These are phyloP conservation scores for Setaria italica DNA, from an alignment of 202 grass and related monocot species.

Conservation along the genomic window DNA sequence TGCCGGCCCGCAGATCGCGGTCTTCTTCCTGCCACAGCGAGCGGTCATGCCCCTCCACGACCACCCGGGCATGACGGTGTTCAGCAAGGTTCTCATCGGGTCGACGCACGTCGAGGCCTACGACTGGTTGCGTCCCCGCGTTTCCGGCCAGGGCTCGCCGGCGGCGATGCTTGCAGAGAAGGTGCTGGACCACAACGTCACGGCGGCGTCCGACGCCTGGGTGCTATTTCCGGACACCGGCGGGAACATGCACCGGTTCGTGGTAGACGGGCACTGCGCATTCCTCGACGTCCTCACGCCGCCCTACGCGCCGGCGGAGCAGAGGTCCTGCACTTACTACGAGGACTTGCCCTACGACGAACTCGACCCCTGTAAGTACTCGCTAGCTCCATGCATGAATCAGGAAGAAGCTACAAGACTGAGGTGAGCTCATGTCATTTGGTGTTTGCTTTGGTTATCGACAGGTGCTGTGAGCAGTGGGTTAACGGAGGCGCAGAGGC, in stretches of 20 bases:
- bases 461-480: neutral
- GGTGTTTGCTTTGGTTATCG: neutral
- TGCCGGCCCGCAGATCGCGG: constrained; percentile 45
- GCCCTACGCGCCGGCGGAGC: constrained; percentile 40
- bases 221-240: constrained; percentile 62
- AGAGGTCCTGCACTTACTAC: constrained; percentile 54
- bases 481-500: neutral
- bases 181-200: neutral
- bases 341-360: constrained; percentile 49
- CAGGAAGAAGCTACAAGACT: neutral
- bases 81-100: constrained; percentile 69
- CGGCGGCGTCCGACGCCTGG: constrained; percentile 20
- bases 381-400: neutral
- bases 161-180: constrained; percentile 37
- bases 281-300: constrained; percentile 64
- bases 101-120: constrained; percentile 68
- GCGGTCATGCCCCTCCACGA: constrained; percentile 69
- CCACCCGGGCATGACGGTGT: constrained; percentile 78
- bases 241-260: constrained; percentile 70
- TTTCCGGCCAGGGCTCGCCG: too few species aligned
- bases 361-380: neutral
- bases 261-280: constrained; percentile 31
- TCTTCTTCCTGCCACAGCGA: constrained; percentile 59
- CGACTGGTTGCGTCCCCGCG: constrained; percentile 55
- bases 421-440: neutral